Evolutionary conservation across 2,329 filamentous ascomycete species (phyloP), one percentile per base, ranked within the genome.

Genomic region (Cordyceps farinosa): DNA sequence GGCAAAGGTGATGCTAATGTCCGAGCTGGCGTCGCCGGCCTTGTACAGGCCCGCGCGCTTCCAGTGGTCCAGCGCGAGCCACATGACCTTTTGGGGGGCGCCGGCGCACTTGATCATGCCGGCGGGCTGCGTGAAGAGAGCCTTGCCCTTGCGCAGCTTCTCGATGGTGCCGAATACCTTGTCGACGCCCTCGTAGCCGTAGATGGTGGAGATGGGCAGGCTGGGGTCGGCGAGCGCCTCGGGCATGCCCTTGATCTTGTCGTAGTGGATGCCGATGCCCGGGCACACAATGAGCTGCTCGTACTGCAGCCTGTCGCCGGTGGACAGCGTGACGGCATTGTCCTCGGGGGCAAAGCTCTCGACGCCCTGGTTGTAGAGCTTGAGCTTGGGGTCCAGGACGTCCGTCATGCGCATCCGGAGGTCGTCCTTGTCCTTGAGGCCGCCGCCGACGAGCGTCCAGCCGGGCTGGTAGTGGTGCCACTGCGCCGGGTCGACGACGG

Each of bases 401-500:
- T 74, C 75, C 5, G 75, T 68, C 45, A 88, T 70, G 1, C 81
- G 82, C 62, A 76, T 73, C 53, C 81, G 80, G 62, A 89, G 74
- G 30, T 87, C 80, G 66, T 87, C 77, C 70, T 86, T 87, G 53
- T 77, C 81, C 73, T 89, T 89, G 45, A 90, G 78, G 3, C 87
- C 87, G 45, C 84, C 86, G 50, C 87, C 87, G 2, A 89, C 87
- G 1, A 90, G 78, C 2, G 87, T 90, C 87, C 87, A 90, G 61
- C 87, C 87, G 1, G 87, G 86, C 72, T 90, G 87, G 71, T 89
- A 90, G 75, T 90, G 80, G 70, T 90, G 87, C 79, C 80, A 87
- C 66, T 75, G 71, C 1, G 87, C 80, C 0, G 87, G 87, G 66
- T 90, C 87, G 50, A 90, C 75, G 32, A 90, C 69, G 34, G 87